These are phyloP conservation scores for Hypoxylon lienhwacheense DNA, from an alignment of 495 filamentous ascomycete species.

Conservation along the genomic window DNA sequence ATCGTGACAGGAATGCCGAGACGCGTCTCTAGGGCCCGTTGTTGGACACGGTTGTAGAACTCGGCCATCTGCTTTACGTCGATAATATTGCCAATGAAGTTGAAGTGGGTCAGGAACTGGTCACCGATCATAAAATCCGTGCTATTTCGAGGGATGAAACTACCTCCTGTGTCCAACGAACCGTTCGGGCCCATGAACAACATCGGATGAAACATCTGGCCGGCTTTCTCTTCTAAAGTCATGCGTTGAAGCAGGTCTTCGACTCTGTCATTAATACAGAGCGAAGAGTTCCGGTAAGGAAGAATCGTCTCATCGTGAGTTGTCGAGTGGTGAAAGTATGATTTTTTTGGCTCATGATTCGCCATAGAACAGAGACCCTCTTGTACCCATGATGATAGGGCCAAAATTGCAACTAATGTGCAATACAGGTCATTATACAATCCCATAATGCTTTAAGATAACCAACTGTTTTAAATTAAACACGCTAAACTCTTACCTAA, in stretches of 20 bases:
- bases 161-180: conserved; percentile 24
- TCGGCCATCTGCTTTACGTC: conserved; percentile 17
- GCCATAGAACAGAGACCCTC: conserved; percentile 1
- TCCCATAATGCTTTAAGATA: conserved; percentile 6
- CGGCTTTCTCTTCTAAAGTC: conserved; percentile 64
- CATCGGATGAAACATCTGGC: conserved; percentile 57
- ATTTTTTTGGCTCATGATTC: neutral
- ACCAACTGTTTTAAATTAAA: neutral
- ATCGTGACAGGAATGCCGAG: conserved; percentile 33
- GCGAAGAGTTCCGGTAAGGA: conserved; percentile 17
- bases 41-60: conserved; percentile 27
- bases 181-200: conserved; percentile 26
- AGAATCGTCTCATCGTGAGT: neutral
- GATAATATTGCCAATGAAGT: conserved; percentile 23
- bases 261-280: conserved; percentile 56
- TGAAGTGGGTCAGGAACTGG: conserved; percentile 31
- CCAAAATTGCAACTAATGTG: conserved; percentile 12
- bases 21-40: conserved; percentile 27
- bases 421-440: neutral
- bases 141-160: conserved; percentile 10
- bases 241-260: conserved; percentile 60
- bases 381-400: conserved; percentile 14
- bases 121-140: conserved; percentile 30
- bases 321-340: neutral
- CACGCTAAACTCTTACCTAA: neutral